Conservation (phyloP, 2,329 filamentous ascomycete genomes). For the Dactylonectria estremocensis region DNA sequence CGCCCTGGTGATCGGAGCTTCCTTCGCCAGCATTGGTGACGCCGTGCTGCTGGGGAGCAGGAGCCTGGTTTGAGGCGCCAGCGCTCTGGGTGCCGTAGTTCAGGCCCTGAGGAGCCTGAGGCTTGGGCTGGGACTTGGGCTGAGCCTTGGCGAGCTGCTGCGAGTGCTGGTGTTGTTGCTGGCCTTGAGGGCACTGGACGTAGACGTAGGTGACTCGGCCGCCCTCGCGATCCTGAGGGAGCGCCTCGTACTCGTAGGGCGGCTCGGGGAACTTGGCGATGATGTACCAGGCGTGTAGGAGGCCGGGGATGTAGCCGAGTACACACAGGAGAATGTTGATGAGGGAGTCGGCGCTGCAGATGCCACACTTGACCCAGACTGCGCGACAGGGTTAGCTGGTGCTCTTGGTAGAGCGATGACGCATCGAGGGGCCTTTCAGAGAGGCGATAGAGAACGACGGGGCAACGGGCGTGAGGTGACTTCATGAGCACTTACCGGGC, state of each 20-base stretch:
- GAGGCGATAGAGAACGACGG: slow-evolving; percentile 10
- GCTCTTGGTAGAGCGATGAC: not conserved
- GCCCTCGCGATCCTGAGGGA: slow-evolving; percentile 70
- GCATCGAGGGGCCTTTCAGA: not conserved
- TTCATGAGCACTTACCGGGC: slow-evolving; percentile 64
- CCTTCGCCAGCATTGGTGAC: slow-evolving; percentile 59
- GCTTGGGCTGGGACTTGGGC: slow-evolving; percentile 50
- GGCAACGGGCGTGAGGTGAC: slow-evolving; percentile 16
- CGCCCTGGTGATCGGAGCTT: slow-evolving; percentile 58
- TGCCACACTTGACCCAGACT: slow-evolving; percentile 97
- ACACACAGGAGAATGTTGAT: slow-evolving; percentile 95
- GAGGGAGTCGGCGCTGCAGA: slow-evolving; percentile 92
- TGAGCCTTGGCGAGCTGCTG: slow-evolving; percentile 36
- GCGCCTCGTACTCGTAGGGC: slow-evolving; percentile 77
- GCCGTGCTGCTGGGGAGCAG: slow-evolving; percentile 51
- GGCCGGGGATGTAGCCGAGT: slow-evolving; percentile 85
- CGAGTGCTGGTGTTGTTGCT: slow-evolving; percentile 48
- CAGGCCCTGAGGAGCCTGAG: slow-evolving; percentile 53
- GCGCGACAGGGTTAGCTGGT: slow-evolving; percentile 42
- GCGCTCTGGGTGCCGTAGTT: slow-evolving; percentile 63
- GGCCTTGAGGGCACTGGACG: slow-evolving; percentile 66
- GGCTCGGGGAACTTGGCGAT: slow-evolving; percentile 90
- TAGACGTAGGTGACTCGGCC: slow-evolving; percentile 84
- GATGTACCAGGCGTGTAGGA: slow-evolving; percentile 98
- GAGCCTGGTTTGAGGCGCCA: slow-evolving; percentile 41